Evolutionary conservation across 768 basidiomycete species (phyloP), one percentile per base, ranked within the genome.

Genomic region (Crucibulum laeve): DNA sequence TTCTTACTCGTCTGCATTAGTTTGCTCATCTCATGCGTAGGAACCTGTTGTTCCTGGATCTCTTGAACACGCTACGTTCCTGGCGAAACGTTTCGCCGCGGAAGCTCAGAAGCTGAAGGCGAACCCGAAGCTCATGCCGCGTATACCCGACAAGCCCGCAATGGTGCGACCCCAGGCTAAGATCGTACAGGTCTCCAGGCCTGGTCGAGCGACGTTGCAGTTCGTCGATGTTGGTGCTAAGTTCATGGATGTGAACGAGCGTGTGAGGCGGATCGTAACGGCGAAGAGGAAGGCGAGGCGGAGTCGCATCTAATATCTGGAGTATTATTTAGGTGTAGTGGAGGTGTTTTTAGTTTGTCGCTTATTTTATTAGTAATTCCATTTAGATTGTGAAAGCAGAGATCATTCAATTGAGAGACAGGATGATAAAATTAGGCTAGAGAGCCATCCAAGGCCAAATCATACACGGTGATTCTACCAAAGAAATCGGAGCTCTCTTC

Each of bases 201-300:
- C 57, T 5, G 76, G 76, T 13, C 77, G 80, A 30, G 73, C 82
- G 6, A 55, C 76, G 2, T 70, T 86, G 36, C 74, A 74, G 54
- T 87, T 91, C 52, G 64, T 86, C 14, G 88, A 91, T 54, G 78
- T 90, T 3, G 88, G 88, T 1, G 73, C 74, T 18, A 76, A 80
- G 56, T 89, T 85, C 57, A 55, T 89, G 43, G 72, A 87, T 34
- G 60, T 73, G 23, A 70, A 75, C 32, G 79, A 79, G 39, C 73
- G 69, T 8, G 51, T 70, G 39, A 69, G 70, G 47, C 69, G 84
- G 33, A 68, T 75, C 89, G 6, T 91, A 70, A 5, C 57, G 61
- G 34, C 89, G 85, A 14, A 96, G 96, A 92, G 91, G 96, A 53
- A 64, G 64, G 30, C n/a, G n/a, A n/a, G n/a, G n/a, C n/a, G n/a